phyloP scores from a whole-genome alignment of 2,329 filamentous ascomycete genomes.

The Neonectria faginata region DNA sequence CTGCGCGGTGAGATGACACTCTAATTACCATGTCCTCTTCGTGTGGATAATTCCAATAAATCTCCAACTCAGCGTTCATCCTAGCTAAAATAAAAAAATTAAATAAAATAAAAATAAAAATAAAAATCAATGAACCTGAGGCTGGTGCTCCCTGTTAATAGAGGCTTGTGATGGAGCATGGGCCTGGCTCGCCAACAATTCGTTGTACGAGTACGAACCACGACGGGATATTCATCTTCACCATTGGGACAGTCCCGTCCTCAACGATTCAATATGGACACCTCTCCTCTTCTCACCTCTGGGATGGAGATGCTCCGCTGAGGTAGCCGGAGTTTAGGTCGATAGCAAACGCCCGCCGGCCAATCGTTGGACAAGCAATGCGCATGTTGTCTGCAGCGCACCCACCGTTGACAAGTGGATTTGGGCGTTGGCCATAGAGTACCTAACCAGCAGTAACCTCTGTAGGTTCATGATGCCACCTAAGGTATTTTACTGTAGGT shows the following conservation, averaged over 20 bases:
- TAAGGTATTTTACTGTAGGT: conserved; percentile 21
- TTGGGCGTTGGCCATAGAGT: not conserved
- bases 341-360: conserved; percentile 2
- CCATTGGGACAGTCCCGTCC: not conserved
- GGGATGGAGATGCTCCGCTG: not conserved
- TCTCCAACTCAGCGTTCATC: not conserved
- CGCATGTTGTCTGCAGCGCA: conserved; percentile 29
- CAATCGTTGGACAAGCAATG: conserved; percentile 26
- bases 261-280: not conserved
- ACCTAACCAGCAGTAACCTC: not conserved
- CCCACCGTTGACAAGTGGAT: conserved; percentile 2
- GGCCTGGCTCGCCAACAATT: not conserved
- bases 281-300: not conserved
- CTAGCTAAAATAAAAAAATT: not conserved
- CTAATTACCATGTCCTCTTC: not conserved
- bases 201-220: not conserved
- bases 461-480: conserved; percentile 28
- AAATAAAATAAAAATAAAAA: too few relatives aligned
- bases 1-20: not conserved
- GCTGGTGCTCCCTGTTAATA: not conserved
- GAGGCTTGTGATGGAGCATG: not conserved
- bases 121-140: not conserved
- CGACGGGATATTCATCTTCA: not conserved
- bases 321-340: conserved; percentile 2
- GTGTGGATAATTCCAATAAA: not conserved